phyloP scores from a whole-genome alignment of 805 yeast genomes.

The Saccharomycopsis fodiens region DNA sequence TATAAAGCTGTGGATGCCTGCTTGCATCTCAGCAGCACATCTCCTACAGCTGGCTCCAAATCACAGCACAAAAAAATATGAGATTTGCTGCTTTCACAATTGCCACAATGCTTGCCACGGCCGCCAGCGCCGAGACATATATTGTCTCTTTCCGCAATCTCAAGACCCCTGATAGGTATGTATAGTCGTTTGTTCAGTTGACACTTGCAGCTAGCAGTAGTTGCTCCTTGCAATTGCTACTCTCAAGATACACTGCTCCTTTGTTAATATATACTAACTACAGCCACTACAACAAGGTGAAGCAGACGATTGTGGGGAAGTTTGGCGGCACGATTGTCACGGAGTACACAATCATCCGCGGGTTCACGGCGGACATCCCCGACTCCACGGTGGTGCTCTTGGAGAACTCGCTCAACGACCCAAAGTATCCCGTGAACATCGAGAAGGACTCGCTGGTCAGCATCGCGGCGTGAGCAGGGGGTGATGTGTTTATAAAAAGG shows the following conservation, averaged over 20 bases:
- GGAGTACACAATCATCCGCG: conserved; percentile 17
- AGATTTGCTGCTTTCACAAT: no score
- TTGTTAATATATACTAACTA: conserved; percentile 4
- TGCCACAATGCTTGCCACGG: neutral
- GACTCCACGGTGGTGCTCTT: neutral
- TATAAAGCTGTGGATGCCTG: no score
- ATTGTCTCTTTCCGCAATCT: conserved; percentile 15
- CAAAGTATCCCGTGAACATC: conserved; percentile 11
- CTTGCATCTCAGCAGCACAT: no score
- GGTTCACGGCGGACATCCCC: conserved; percentile 15
- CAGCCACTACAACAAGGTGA: conserved; percentile 13
- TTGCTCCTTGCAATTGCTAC: neutral
- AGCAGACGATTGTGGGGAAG: conserved; percentile 3
- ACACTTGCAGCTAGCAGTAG: neutral
- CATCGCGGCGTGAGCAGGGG: neutral
- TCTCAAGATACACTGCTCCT: neutral
- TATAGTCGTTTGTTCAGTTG: no score
- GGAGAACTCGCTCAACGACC: neutral
- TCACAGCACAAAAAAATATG: no score
- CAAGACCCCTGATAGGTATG: conserved; percentile 15
- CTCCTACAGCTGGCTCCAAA: no score
- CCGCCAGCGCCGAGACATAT: conserved; percentile 4
- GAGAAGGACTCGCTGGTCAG: conserved; percentile 13
- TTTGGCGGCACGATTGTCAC: conserved; percentile 12
- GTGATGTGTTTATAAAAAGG: no score